Evolutionary conservation across 2,329 filamentous ascomycete species (phyloP), one percentile per base, ranked within the genome.

Genomic region (Pestalotiopsis sp.): DNA sequence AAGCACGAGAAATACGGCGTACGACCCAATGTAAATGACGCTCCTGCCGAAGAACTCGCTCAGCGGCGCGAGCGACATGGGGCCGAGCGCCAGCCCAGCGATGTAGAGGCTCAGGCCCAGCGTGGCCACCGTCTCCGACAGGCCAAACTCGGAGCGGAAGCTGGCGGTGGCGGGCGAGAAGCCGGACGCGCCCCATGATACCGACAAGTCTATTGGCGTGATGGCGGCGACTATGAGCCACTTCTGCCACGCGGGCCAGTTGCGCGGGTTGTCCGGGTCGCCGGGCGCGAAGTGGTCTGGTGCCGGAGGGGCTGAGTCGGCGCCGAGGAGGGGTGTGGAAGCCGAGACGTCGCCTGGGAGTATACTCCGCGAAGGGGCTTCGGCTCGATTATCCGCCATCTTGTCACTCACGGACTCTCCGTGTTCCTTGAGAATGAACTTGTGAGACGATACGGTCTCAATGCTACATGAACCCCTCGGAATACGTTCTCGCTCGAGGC

Each of bases 61-160:
- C 25, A 81, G 69, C 1, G 79, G 79, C 6, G 78, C 79, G 23
- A 77, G 68, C 4, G 73, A 74, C 74, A 79, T 78, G 1, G 77
- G 74, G 1, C 76, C 73, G 72, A 82, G 79, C 0, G 82, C 83
- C 4, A 85, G 73, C 0, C 83, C 84, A 12, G 85, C 75, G 9
- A 86, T 78, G 68, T 84, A 85, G 64, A 85, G 73, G 59, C 80
- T 83, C 61, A 86, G 66, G 3, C 84, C 83, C 3, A 86, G 72
- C 0, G 81, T 83, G 1, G 80, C 81, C 23, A 83, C 74, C 57
- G 81, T 79, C 17, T 77, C 72, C 2, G 80, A 78, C 2, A 84
- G 74, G 13, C 76, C 74, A 67, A 85, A 81, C 17, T 83, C 80
- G 9, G 79, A 74, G 1, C 76, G 77, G 66, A 85, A 83, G 57